Conservation (phyloP, 176 grass and related monocot genomes). For the Saccharum officinarum region DNA sequence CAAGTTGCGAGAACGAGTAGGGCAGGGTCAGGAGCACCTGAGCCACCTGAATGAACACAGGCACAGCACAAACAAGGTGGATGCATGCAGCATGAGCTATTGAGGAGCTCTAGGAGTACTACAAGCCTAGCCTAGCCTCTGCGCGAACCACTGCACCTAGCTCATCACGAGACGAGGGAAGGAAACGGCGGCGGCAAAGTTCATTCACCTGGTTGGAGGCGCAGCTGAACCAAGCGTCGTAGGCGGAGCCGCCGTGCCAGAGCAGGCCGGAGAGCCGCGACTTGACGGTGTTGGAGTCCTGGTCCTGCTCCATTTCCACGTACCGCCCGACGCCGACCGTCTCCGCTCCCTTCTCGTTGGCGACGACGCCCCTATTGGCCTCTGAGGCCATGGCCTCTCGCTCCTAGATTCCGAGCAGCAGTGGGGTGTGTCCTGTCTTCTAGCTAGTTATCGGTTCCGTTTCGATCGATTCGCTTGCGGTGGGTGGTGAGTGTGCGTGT, state of each 20-base stretch:
- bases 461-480: neutral
- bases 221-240: constrained; percentile 99
- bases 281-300: constrained; percentile 46
- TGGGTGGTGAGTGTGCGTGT: neutral
- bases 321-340: constrained; percentile 74
- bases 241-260: constrained; percentile 97
- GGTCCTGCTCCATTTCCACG: constrained; percentile 88
- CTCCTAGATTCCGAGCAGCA: neutral
- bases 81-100: neutral
- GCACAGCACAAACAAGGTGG: neutral
- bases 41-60: constrained; percentile 62
- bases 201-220: constrained; percentile 86
- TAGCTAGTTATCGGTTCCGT: too few species aligned
- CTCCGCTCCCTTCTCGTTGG: constrained; percentile 80
- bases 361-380: constrained; percentile 43
- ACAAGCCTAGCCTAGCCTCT: neutral
- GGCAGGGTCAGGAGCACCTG: constrained; percentile 97
- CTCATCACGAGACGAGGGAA: neutral
- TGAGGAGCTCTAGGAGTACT: neutral
- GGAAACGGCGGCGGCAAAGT: neutral
- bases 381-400: constrained; percentile 46
- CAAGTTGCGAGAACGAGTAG: constrained; percentile 98
- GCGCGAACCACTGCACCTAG: neutral
- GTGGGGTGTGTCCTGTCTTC: neutral
- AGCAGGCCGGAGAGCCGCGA: constrained; percentile 84